These are phyloP conservation scores for Mucor plumbeus DNA, from an alignment of 371 early-diverging fungal genomes.

Conservation along the genomic window DNA sequence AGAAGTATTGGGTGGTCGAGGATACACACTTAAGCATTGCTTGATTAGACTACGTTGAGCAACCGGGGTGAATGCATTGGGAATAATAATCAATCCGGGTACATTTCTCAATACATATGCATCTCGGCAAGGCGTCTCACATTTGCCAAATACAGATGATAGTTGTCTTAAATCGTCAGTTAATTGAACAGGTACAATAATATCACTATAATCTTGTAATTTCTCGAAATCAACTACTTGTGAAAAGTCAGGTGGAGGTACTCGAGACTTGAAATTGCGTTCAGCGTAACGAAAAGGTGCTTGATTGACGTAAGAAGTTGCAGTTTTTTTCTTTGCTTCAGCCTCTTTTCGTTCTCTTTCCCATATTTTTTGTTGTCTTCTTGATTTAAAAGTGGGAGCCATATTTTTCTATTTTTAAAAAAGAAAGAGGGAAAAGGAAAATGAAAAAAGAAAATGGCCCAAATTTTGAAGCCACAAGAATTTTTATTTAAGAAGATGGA, in stretches of 20 bases:
- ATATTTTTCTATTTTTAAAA: not conserved
- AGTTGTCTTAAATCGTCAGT: conserved; percentile 23
- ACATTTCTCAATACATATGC: conserved; percentile 28
- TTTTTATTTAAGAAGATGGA: not conserved
- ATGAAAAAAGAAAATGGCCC: not conserved
- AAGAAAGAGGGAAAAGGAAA: not conserved
- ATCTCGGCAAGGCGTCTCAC: conserved; percentile 11
- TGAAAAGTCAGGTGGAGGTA: conserved; percentile 60
- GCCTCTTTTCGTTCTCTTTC: conserved; percentile 35
- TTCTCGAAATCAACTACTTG: conserved; percentile 61
- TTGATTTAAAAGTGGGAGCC: conserved; percentile 31
- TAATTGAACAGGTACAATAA: conserved; percentile 37
- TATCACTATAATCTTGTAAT: conserved; percentile 25
- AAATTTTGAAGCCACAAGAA: not conserved
- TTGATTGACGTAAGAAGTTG: conserved; percentile 55
- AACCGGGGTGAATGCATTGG: conserved; percentile 66
- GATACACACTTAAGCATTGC: conserved; percentile 68
- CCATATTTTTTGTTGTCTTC: conserved; percentile 51
- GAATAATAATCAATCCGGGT: conserved; percentile 70
- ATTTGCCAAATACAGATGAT: conserved; percentile 29
- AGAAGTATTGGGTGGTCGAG: conserved; percentile 75
- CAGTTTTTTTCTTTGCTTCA: conserved; percentile 32
- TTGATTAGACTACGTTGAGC: conserved; percentile 71
- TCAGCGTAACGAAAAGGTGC: conserved; percentile 83
- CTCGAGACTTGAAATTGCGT: conserved; percentile 68